Base-by-base conservation (phyloP, 169 alveolate species). In the Plasmodium billcollinsi region DNA sequence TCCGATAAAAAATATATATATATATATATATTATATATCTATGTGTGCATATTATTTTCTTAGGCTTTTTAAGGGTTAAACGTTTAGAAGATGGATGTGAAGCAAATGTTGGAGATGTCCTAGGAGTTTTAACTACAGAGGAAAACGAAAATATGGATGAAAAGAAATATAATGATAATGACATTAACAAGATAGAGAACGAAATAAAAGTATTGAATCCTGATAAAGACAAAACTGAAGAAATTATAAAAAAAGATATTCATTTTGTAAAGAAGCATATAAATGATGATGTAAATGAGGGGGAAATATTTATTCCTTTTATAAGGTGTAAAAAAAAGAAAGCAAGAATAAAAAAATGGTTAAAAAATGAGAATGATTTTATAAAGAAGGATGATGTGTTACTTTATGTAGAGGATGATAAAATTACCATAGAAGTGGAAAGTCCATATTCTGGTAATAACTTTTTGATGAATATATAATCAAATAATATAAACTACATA, bases 91-190 rank as follows among this genome's bases (percentile, higher is more conserved):
- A 86, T 24, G 92, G 92, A 26, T 59, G 66, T 20, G 92, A 86
- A 62, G 92, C 92, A n/a, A 71, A 71, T 29, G 92, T 86, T 33
- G 92, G 92, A 29, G 92, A 86, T 21, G 45, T 26, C 66, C 75
- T 86, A n/a, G 92, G 92, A 26, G 49, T 71, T 67, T 59, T 86
- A 61, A 86, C 92, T n/a, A 86, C 92, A 2, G 92, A 86, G 15
- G 75, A 70, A 29, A 29, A 71, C 14, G 92, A 86, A 86, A 7
- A 59, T n/a, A 15, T 72, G 12, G 61, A 45, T 47, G 61, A 59
- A 9, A 29, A 21, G 4, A 54, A 18, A 2, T 21, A 9, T 70
- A 47, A 50, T 54, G n/a, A 69, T 11, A 11, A 4, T 2, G 69
- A 54, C 5, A 58, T 2, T 11, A 26, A 52, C 0, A 33, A 45